Evolutionary conservation across 2,329 filamentous ascomycete species (phyloP).

Genomic region (Exophiala aquamarina): DNA sequence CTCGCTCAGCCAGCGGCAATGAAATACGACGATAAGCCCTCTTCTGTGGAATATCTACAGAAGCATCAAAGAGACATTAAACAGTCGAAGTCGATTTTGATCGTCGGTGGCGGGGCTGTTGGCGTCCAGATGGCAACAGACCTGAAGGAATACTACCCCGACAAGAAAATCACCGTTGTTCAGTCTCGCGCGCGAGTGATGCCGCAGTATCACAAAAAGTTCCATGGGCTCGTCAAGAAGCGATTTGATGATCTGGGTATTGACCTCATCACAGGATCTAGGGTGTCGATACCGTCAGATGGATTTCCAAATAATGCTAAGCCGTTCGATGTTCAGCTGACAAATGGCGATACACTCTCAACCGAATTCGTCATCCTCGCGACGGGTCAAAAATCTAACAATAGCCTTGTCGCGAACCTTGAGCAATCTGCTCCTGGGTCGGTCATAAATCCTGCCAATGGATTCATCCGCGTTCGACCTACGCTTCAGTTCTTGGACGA

Average conservation of each 20-base stretch:
- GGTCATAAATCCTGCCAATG: conserved; percentile 38
- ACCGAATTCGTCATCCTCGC: conserved; percentile 45
- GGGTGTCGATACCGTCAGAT: conserved; percentile 8
- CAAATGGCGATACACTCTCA: conserved; percentile 25
- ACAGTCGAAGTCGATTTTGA: conserved; percentile 48
- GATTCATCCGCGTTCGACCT: conserved; percentile 54
- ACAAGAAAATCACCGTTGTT: conserved; percentile 48
- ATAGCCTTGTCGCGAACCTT: conserved; percentile 37
- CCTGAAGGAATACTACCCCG: conserved; percentile 48
- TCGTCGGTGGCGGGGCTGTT: conserved; percentile 50
- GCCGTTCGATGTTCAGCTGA: conserved; percentile 15
- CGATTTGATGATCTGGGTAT: conserved; percentile 21
- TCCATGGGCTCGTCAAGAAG: conserved; percentile 15
- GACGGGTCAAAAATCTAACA: conserved; percentile 51
- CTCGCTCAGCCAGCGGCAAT: conserved; percentile 6
- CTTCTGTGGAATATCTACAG: conserved; percentile 13
- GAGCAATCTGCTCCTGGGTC: conserved; percentile 28
- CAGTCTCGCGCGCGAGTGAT: conserved; percentile 42
- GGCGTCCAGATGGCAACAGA: conserved; percentile 53
- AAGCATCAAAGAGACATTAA: conserved; percentile 31
- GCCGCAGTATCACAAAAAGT: conserved; percentile 18
- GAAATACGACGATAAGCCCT: conserved; percentile 9
- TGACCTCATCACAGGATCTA: conserved; percentile 19
- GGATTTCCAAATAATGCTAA: conserved; percentile 10
- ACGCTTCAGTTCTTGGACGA: conserved; percentile 58